Base-by-base conservation (phyloP, 331 rosid genomes). In the Quercus lobata region DNA sequence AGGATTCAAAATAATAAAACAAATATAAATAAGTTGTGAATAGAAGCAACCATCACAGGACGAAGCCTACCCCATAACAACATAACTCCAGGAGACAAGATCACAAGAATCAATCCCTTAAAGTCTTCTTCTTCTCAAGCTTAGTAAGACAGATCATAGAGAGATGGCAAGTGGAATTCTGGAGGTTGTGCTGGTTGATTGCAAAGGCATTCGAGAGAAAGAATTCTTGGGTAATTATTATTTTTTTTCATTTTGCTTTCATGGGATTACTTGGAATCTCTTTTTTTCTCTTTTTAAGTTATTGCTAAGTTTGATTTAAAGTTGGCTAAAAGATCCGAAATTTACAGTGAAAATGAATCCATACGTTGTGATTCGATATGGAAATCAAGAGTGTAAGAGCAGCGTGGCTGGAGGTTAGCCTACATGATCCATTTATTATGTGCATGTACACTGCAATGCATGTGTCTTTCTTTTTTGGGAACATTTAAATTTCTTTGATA, bases 271-370 rank as follows among this genome's bases (percentile, higher is more conserved):
- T 44, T 52, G 5, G 35, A 63, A 19, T 53, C 19, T 21, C 1
- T 58, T 58, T 57, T 10, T 21, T 7, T 3, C 24, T 11, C 16
- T 25, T 25, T 25, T 12, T 3, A 3, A 6, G 5, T 24, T 5
- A 25, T 61, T 61, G 6, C 2, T 27, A 10, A 61, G 7, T 25
- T 61, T n/a, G 15, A 58, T 11, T 58, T 24, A 9, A n/a, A 22
- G 7, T 32, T 6, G 6, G n/a, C n/a, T 22, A 73, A 5, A 29
- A 21, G 37, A 52, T 21, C 32, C 14, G 17, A 21, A 7, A 16
- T 57, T 57, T 80, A 55, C 79, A 80, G 62, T 32, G 56, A 74
- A 80, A 73, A 80, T 80, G 75, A 62, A 74, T 54, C 44, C 74
- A 0, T 80, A 17, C 27, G 71, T 74, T 37, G 53, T 80, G 21